These are phyloP conservation scores for Jacaranda mimosifolia DNA, from an alignment of 257 asterid species.

Conservation along the genomic window DNA sequence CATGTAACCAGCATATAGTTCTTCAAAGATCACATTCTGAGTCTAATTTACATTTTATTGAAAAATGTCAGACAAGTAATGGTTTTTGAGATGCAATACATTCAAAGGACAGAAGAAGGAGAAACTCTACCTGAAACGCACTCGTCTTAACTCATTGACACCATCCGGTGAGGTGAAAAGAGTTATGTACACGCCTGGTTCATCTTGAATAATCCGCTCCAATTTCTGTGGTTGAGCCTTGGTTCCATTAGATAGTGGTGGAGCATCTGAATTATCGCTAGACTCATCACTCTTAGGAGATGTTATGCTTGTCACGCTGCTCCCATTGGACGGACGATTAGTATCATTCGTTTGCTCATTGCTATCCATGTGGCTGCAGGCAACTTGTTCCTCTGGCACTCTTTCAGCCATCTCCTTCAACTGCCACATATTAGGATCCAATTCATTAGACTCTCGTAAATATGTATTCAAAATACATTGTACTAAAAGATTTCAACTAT, in stretches of 20 bases:
- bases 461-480: not conserved
- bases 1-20: not conserved
- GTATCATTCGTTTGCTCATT: slow-evolving; percentile 39
- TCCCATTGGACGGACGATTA: slow-evolving; percentile 52
- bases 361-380: slow-evolving; percentile 40
- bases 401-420: slow-evolving; percentile 71
- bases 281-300: slow-evolving; percentile 56
- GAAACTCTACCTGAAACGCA: slow-evolving; percentile 86
- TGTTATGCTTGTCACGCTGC: slow-evolving; percentile 42
- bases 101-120: not conserved
- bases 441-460: slow-evolving; percentile 11
- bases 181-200: slow-evolving; percentile 83
- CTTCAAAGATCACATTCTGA: not conserved
- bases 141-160: slow-evolving; percentile 76
- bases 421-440: slow-evolving; percentile 48
- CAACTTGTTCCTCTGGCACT: slow-evolving; percentile 47
- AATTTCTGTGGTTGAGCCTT: slow-evolving; percentile 58
- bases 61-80: not conserved
- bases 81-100: not conserved
- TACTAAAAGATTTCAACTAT: not conserved
- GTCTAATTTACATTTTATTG: not conserved
- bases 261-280: slow-evolving; percentile 46
- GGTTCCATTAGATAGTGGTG: slow-evolving; percentile 47
- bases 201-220: slow-evolving; percentile 72
- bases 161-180: slow-evolving; percentile 65